Percentiles rank a stretch among this genome's conserved stretches.
Evolutionary conservation across 208 protist species (phyloP).

Genomic region (Blechomonas ayalai): DNA sequence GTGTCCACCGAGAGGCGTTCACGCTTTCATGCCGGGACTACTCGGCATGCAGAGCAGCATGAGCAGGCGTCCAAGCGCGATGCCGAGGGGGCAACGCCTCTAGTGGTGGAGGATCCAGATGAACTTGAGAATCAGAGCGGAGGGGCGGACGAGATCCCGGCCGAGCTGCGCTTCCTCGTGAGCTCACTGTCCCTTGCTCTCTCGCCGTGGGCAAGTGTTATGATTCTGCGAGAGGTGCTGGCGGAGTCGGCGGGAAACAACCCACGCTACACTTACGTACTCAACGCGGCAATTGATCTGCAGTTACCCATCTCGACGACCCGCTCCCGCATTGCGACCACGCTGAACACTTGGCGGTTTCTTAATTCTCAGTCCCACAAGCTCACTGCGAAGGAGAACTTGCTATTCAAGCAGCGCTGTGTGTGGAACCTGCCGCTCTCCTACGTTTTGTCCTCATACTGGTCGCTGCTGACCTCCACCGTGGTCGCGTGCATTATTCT

Average conservation of each 20-base stretch:
- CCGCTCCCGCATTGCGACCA: conserved; percentile 80
- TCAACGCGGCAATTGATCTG: conserved; percentile 83
- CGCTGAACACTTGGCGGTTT: conserved; percentile 86
- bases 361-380: conserved; percentile 81
- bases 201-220: conserved; percentile 78
- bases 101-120: neutral
- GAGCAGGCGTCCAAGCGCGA: neutral
- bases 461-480: conserved; percentile 76
- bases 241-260: conserved; percentile 77
- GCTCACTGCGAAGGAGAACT: conserved; percentile 55
- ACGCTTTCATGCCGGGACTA: too few species aligned
- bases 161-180: conserved; percentile 78
- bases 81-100: conserved; percentile 2
- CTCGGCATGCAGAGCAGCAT: too few species aligned
- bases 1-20: neutral
- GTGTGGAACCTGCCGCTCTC: conserved; percentile 72
- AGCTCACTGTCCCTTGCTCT: conserved; percentile 74
- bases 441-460: conserved; percentile 86
- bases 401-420: conserved; percentile 79
- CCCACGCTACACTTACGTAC: conserved; percentile 85
- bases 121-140: conserved; percentile 18
- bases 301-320: conserved; percentile 85
- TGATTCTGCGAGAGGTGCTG: conserved; percentile 85
- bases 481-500: conserved; percentile 42
- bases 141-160: conserved; percentile 61